phyloP scores from a whole-genome alignment of 805 yeast genomes.

The Zygosaccharomyces lentus region DNA sequence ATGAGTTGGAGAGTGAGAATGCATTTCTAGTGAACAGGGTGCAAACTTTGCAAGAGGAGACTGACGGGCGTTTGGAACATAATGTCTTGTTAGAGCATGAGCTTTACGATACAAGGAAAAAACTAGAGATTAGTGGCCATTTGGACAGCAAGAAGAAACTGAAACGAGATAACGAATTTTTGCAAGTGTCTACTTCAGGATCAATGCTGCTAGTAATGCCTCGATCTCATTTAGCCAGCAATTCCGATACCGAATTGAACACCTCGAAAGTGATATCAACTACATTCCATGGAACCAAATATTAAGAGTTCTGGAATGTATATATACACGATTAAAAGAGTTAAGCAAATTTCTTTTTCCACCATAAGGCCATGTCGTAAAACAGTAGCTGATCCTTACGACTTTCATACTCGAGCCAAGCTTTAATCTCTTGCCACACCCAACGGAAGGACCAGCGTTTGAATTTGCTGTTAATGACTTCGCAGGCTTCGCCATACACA shows the following conservation, averaged over 20 bases:
- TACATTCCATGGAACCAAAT: constrained; percentile 4
- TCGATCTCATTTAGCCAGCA: constrained; percentile 2
- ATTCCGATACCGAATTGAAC: constrained; percentile 6
- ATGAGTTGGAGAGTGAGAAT: constrained; percentile 21
- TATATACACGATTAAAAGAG: constrained; percentile 10
- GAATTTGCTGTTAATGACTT: constrained; percentile 26
- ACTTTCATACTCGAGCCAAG: constrained; percentile 29
- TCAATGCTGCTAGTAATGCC: constrained; percentile 11
- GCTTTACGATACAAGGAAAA: constrained; percentile 12
- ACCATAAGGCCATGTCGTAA: constrained; percentile 32
- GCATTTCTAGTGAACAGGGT: constrained; percentile 10
- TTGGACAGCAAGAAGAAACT: constrained; percentile 4
- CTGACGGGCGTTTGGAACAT: constrained; percentile 18
- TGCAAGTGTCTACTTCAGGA: constrained; percentile 13
- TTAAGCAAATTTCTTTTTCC: constrained; percentile 15
- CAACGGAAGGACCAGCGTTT: constrained; percentile 27
- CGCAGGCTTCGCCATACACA: constrained; percentile 64
- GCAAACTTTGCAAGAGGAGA: constrained; percentile 11
- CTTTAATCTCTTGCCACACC: constrained; percentile 22
- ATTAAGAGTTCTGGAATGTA: constrained; percentile 1
- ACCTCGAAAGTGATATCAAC: constrained; percentile 10
- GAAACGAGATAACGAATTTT: constrained; percentile 1
- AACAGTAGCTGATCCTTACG: constrained; percentile 27
- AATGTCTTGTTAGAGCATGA: constrained; percentile 24
- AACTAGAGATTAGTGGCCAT: background rate